Evolutionary conservation across 148 eudicot species (phyloP).

Genomic region (Persicaria maculosa): DNA sequence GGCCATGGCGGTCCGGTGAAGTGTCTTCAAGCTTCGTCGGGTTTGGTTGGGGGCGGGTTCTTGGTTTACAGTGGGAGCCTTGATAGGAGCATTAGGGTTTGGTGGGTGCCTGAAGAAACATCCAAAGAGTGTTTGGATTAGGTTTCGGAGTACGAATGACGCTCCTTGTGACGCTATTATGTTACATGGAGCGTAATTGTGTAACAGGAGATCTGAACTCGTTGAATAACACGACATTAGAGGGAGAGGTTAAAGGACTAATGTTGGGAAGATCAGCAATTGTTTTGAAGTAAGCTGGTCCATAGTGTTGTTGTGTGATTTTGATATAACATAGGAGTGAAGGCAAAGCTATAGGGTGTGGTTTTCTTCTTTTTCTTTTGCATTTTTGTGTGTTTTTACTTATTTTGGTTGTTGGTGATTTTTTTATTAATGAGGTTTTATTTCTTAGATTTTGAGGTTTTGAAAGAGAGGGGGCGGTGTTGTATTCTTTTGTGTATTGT

Average conservation of each 20-base stretch:
- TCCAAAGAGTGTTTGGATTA: background rate
- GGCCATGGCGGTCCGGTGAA: slow-evolving; percentile 85
- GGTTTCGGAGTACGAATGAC: no score
- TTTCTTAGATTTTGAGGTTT: background rate
- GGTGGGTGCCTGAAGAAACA: slow-evolving; percentile 60
- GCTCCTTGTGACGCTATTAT: no score
- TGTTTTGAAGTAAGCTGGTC: background rate
- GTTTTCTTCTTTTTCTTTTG: background rate
- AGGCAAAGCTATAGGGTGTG: background rate
- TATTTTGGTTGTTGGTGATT: background rate
- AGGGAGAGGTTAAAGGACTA: no score
- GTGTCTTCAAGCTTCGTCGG: slow-evolving; percentile 57
- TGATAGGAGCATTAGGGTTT: slow-evolving; percentile 81
- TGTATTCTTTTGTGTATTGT: background rate
- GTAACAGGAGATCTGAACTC: no score
- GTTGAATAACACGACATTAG: no score
- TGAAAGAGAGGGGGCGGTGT: background rate
- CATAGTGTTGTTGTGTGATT: background rate
- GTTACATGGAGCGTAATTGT: no score
- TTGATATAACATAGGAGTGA: background rate
- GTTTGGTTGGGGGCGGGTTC: slow-evolving; percentile 67
- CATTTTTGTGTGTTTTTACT: background rate
- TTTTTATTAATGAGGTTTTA: no score
- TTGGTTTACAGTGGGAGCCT: slow-evolving; percentile 84
- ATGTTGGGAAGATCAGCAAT: background rate